Conservation (phyloP, 1,139 yeast species). For the Taiozyma sp. region DNA sequence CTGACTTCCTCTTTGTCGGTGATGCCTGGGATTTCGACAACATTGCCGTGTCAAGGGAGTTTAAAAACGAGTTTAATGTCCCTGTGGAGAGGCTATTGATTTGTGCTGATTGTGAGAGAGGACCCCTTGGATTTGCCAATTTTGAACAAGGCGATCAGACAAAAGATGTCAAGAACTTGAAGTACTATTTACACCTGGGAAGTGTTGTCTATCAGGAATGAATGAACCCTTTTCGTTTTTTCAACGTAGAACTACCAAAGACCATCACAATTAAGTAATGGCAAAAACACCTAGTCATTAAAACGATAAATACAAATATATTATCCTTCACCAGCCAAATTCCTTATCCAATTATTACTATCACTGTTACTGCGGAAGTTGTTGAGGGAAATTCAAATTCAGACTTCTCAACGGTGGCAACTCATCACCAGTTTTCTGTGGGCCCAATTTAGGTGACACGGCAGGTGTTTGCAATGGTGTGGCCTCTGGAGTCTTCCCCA, state of each 20-base stretch:
- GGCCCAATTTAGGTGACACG: slow-evolving; percentile 45
- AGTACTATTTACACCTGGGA: slow-evolving; percentile 39
- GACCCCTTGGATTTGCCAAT: slow-evolving; percentile 70
- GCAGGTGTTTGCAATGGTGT: slow-evolving; percentile 59
- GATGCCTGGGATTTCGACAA: slow-evolving; percentile 80
- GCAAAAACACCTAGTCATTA: not conserved
- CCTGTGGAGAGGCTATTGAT: slow-evolving; percentile 32
- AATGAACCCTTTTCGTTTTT: not conserved
- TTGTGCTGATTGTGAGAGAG: slow-evolving; percentile 73
- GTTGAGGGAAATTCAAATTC: slow-evolving; percentile 41
- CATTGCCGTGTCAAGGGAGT: slow-evolving; percentile 58
- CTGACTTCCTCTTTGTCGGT: slow-evolving; percentile 35
- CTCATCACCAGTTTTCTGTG: slow-evolving; percentile 25
- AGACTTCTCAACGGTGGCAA: slow-evolving; percentile 49
- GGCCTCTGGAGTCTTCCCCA: slow-evolving; percentile 43
- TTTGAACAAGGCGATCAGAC: slow-evolving; percentile 27
- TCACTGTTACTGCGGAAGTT: not conserved
- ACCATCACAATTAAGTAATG: not conserved
- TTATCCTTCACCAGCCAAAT: not conserved
- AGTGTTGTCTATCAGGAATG: slow-evolving; percentile 34
- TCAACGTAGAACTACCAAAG: not conserved
- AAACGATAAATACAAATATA: not conserved
- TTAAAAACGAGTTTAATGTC: slow-evolving; percentile 16
- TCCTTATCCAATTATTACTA: not conserved
- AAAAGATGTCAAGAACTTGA: slow-evolving; percentile 34